These are phyloP conservation scores for Backusella australiensis DNA, from an alignment of 192 early-diverging fungal species.

Conservation along the genomic window DNA sequence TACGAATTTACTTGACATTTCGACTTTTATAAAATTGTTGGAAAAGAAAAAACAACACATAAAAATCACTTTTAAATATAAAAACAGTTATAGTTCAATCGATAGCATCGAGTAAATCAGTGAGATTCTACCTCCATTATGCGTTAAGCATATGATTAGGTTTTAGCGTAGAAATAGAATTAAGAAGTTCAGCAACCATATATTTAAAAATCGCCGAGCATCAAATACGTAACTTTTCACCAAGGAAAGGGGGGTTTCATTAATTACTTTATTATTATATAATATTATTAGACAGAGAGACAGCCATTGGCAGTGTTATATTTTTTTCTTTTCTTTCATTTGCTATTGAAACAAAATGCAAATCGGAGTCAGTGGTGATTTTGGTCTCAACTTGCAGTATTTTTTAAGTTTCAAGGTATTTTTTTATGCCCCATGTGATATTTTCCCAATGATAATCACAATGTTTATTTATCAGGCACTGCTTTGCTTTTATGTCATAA, in stretches of 20 bases:
- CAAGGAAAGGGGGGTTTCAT: neutral
- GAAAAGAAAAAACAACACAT: no score
- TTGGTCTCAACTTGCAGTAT: neutral
- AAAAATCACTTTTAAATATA: no score
- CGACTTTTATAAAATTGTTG: no score
- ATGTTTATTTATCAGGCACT: neutral
- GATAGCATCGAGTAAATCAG: no score
- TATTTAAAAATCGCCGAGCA: neutral
- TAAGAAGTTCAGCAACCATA: neutral
- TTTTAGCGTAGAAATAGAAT: neutral
- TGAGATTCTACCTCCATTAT: no score
- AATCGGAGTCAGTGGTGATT: neutral
- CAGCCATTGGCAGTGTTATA: neutral
- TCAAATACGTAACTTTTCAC: neutral
- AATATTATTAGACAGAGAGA: neutral
- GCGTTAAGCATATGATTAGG: no score
- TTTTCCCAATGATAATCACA: neutral
- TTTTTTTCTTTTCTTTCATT: neutral
- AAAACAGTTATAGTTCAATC: no score
- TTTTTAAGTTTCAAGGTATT: neutral
- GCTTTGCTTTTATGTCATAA: neutral
- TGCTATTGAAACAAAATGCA: slow-evolving; percentile 3
- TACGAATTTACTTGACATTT: no score
- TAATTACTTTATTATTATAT: neutral
- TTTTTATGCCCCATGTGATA: neutral